Evolutionary conservation across 75 land plant species (phyloP), one percentile per base, ranked within the genome.

Genomic region (Adiantum capillusveneris): DNA sequence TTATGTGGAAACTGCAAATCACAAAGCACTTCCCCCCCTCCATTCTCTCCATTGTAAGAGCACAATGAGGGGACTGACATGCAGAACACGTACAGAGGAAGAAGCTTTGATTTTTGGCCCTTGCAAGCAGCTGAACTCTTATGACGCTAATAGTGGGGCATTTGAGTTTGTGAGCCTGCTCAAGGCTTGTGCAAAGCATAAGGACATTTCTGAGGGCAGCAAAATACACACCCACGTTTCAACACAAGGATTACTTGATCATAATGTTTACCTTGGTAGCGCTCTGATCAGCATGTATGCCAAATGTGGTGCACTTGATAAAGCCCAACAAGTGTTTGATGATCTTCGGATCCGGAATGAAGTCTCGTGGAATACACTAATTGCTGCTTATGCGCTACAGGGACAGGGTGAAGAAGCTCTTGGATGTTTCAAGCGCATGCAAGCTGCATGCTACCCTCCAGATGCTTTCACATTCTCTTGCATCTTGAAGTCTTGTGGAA

Each of bases 361-460:
- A 0, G 65, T 71, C 58, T 43, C 65, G 19, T 83, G 86, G 82
- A 83, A 81, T 49, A 76, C 79, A 17, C 72, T 83, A 75, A 69
- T 79, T 24, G 59, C 57, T 49, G 78, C 70, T 28, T 80, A 75
- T 68, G 72, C 54, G 20, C 41, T 50, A 18, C 57, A 68, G 48
- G 75, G 65, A 29, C 58, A 53, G 26, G 50, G 43, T 5, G 37
- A 68, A 22, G 64, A 80, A 62, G 50, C 50, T 18, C 22, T 46
- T 14, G 17, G 14, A 2, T 46, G 50, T 21, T 75, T 80, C 37
- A 18, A 0, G 14, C 6, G 50, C 18, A 46, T 46, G 50, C 50
- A 18, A 46, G 2, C 22, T 2, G 17, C 5, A 14, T 2, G 50
- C 22, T 18, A 6, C 17, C 14, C 6, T 21, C 65, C 68, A 16